Evolutionary conservation across 2,329 filamentous ascomycete genomes (phyloP).

Genomic region (Pseudocercospora cruenta): DNA sequence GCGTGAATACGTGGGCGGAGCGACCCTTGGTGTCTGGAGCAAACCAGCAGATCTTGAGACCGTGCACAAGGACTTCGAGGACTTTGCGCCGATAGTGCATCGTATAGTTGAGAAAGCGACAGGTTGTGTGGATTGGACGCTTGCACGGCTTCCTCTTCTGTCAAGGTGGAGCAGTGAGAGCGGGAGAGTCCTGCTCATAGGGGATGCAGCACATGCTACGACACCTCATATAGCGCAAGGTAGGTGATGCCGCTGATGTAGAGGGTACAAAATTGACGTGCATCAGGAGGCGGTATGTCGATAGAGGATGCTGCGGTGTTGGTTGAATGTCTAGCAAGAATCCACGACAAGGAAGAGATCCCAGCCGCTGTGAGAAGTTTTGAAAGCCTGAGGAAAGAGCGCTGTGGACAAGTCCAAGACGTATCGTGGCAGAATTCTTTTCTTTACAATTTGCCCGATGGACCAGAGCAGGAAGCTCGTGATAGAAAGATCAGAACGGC

Average conservation of each 20-base stretch:
- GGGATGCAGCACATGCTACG: conserved; percentile 5
- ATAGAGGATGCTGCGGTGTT: conserved; percentile 1
- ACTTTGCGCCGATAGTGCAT: neutral
- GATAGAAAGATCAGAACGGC: neutral
- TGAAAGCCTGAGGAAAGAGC: neutral
- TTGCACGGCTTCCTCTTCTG: neutral
- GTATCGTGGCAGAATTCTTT: neutral
- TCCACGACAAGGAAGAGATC: neutral
- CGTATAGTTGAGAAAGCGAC: neutral
- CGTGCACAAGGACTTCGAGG: neutral
- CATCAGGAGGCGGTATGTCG: neutral
- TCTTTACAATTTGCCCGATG: neutral
- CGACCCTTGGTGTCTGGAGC: neutral
- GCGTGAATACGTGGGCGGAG: neutral
- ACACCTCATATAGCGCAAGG: neutral
- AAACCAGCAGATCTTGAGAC: neutral
- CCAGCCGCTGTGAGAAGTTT: neutral
- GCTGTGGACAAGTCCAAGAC: neutral
- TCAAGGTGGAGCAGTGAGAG: neutral
- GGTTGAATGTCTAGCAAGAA: neutral
- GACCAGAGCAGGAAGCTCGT: neutral
- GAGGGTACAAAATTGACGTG: neutral
- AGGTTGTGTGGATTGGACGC: neutral
- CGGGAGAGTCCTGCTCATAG: neutral
- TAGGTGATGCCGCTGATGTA: neutral